phyloP scores from a whole-genome alignment of 495 filamentous ascomycete species.

The Aspergillus ostianus region DNA sequence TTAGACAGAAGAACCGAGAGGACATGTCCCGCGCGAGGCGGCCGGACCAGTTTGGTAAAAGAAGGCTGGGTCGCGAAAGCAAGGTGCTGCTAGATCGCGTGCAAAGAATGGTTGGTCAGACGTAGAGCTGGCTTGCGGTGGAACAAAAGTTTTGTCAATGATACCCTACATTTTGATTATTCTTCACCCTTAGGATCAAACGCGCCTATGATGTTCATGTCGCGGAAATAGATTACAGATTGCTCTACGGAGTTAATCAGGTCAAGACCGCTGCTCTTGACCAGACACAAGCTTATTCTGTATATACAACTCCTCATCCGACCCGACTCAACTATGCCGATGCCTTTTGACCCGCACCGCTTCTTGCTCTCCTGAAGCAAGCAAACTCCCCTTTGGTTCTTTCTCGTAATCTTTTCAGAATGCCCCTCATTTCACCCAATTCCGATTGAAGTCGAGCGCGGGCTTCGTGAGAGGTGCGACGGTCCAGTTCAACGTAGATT shows the following conservation, averaged over 20 bases:
- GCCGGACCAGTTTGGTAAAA: constrained; percentile 74
- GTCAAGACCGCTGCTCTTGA: too few species aligned
- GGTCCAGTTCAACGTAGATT: constrained; percentile 86
- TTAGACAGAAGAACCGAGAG: constrained; percentile 60
- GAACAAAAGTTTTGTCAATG: constrained; percentile 17
- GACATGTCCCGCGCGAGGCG: constrained; percentile 74
- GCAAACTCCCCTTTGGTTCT: constrained; percentile 82
- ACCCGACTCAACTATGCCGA: constrained; percentile 1
- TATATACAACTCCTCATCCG: constrained; percentile 1
- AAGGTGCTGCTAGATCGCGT: constrained; percentile 79
- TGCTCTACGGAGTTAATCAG: neutral
- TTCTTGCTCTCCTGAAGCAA: constrained; percentile 62
- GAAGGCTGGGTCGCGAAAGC: constrained; percentile 83
- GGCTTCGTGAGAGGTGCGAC: constrained; percentile 81
- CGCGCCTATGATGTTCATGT: neutral
- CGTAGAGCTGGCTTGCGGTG: constrained; percentile 7
- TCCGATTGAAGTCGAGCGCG: constrained; percentile 76
- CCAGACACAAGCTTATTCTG: neutral
- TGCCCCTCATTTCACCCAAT: constrained; percentile 80
- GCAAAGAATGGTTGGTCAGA: constrained; percentile 61
- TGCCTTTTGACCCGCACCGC: constrained; percentile 23
- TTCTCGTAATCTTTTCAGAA: constrained; percentile 80
- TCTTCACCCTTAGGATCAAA: neutral
- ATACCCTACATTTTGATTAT: constrained; percentile 19
- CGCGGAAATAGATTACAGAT: neutral